These are phyloP conservation scores for Polyporus arcularius DNA, from an alignment of 768 basidiomycete species.

Conservation along the genomic window DNA sequence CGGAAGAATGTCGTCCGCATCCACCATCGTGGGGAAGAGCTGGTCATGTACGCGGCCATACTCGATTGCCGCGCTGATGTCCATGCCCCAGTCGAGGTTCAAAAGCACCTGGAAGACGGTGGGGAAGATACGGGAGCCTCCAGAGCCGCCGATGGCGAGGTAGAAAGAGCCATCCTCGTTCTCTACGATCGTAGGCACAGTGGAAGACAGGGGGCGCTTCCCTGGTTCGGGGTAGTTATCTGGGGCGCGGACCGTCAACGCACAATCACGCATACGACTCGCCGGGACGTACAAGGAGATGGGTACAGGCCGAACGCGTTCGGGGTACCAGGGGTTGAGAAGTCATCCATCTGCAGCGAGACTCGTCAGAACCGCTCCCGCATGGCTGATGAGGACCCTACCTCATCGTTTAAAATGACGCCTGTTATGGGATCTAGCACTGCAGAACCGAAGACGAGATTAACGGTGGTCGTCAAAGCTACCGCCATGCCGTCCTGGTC, in stretches of 20 bases:
- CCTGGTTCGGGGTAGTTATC: constrained; percentile 88
- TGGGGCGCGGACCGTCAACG: constrained; percentile 28
- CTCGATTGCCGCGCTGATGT: constrained; percentile 83
- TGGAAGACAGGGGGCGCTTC: constrained; percentile 92
- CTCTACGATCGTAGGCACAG: constrained; percentile 77
- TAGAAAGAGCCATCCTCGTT: constrained; percentile 71
- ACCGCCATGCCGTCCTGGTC: constrained; percentile 89
- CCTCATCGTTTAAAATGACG: constrained; percentile 88
- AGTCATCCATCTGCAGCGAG: constrained; percentile 77
- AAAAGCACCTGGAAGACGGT: constrained; percentile 78
- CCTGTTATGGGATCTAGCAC: constrained; percentile 89
- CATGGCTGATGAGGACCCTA: constrained; percentile 21
- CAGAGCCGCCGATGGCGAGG: constrained; percentile 79
- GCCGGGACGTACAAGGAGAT: constrained; percentile 63
- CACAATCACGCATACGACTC: background rate
- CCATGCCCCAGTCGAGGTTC: constrained; percentile 80
- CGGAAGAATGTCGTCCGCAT: constrained; percentile 65
- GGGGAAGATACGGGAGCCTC: constrained; percentile 84
- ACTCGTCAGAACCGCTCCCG: background rate
- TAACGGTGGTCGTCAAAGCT: constrained; percentile 85
- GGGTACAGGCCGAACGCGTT: constrained; percentile 84
- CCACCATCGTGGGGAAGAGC: constrained; percentile 65
- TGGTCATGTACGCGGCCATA: constrained; percentile 84
- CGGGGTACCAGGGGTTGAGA: constrained; percentile 80
- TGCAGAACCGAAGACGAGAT: constrained; percentile 84